Conservation (phyloP, 768 basidiomycete species). For the Flagelloscypha sp. region DNA sequence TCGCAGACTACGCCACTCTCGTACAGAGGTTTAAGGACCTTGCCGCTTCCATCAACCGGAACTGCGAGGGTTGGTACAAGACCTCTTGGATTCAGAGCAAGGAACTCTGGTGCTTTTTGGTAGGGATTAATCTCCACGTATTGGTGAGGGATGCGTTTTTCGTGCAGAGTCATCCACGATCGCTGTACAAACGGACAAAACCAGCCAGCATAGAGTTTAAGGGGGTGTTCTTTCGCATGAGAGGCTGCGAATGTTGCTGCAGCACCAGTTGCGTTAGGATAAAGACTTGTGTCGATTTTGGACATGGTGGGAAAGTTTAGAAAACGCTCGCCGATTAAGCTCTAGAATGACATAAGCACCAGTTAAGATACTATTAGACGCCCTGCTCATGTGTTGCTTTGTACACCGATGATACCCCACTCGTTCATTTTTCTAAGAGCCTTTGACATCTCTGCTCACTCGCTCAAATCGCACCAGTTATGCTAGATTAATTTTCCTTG, state of each 20-base stretch:
- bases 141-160: constrained; percentile 57
- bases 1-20: constrained; percentile 59
- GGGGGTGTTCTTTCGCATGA: constrained; percentile 43
- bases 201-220: constrained; percentile 57
- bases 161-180: constrained; percentile 60
- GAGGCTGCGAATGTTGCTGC: constrained; percentile 44
- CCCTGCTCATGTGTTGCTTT: too few relatives aligned
- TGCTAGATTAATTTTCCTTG: too few relatives aligned
- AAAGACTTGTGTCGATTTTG: constrained; percentile 44
- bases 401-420: too few relatives aligned
- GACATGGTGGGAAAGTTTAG: constrained; percentile 20
- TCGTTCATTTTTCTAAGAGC: too few relatives aligned
- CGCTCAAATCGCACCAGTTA: too few relatives aligned
- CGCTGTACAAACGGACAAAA: constrained; percentile 58
- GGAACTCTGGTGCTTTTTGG: constrained; percentile 53
- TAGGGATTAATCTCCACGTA: constrained; percentile 65
- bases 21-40: constrained; percentile 45
- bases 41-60: constrained; percentile 42
- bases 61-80: constrained; percentile 47
- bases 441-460: too few relatives aligned
- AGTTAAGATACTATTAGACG: too few relatives aligned
- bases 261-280: constrained; percentile 48
- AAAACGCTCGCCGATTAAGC: constrained; percentile 5
- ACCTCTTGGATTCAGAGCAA: constrained; percentile 59
- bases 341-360: too few relatives aligned